Conservation (phyloP, 768 basidiomycete genomes). For the Scleroderma citrinum region DNA sequence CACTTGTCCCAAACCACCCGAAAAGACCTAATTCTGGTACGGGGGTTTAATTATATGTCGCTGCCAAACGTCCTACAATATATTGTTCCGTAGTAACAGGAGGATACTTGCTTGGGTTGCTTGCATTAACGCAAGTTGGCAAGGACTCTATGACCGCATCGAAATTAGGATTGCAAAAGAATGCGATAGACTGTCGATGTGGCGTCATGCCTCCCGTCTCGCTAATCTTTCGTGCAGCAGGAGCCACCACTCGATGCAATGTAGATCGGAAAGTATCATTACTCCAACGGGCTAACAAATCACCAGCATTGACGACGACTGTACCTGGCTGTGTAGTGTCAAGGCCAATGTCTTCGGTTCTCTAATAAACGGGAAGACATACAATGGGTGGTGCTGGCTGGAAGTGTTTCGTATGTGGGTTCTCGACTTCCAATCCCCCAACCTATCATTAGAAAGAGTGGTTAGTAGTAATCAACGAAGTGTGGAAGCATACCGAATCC, state of each 20-base stretch:
- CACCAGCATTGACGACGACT: slow-evolving; percentile 79
- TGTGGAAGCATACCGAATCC: slow-evolving; percentile 44
- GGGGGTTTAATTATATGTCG: slow-evolving; percentile 41
- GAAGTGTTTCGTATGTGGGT: slow-evolving; percentile 68
- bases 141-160: slow-evolving; percentile 62
- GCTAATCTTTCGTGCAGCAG: slow-evolving; percentile 44
- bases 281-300: slow-evolving; percentile 78
- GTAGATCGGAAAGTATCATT: slow-evolving; percentile 77
- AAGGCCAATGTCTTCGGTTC: slow-evolving; percentile 1
- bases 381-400: slow-evolving; percentile 75
- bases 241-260: slow-evolving; percentile 77
- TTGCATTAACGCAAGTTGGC: slow-evolving; percentile 44
- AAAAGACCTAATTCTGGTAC: too few species aligned
- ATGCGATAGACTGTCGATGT: slow-evolving; percentile 72
- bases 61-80: slow-evolving; percentile 63
- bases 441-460: slow-evolving; percentile 36
- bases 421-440: slow-evolving; percentile 78
- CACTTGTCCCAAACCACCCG: slow-evolving; percentile 4
- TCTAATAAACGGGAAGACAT: slow-evolving; percentile 20
- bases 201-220: slow-evolving; percentile 54
- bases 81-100: slow-evolving; percentile 70
- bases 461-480: neutral
- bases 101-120: slow-evolving; percentile 60
- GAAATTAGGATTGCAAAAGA: slow-evolving; percentile 83
- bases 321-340: slow-evolving; percentile 54